Evolutionary conservation across 345 rosid genomes (phyloP).

Genomic region (Eucalyptus curtisii): DNA sequence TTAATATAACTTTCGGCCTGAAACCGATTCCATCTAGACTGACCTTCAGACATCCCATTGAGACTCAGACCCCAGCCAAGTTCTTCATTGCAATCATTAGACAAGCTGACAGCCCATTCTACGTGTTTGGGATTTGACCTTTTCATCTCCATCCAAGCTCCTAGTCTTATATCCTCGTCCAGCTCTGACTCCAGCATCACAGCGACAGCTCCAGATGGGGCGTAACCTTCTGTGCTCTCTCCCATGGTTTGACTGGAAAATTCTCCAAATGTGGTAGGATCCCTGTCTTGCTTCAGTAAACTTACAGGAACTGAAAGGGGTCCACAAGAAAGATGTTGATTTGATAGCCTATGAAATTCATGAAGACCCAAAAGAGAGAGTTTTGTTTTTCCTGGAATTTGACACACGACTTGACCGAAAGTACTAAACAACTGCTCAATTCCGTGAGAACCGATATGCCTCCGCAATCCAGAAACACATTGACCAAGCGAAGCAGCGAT

Average conservation of each 20-base stretch:
- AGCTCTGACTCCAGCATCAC: slow-evolving; percentile 55
- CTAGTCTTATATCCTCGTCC: slow-evolving; percentile 44
- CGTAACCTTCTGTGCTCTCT: background rate
- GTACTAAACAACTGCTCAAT: slow-evolving; percentile 35
- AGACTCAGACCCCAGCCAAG: slow-evolving; percentile 68
- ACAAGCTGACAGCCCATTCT: slow-evolving; percentile 48
- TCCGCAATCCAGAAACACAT: slow-evolving; percentile 33
- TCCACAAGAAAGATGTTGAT: slow-evolving; percentile 15
- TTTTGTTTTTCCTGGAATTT: slow-evolving; percentile 38
- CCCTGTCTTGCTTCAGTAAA: slow-evolving; percentile 9
- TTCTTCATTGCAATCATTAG: slow-evolving; percentile 54
- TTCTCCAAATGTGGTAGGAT: slow-evolving; percentile 6
- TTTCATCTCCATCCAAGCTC: slow-evolving; percentile 74
- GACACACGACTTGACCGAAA: slow-evolving; percentile 59
- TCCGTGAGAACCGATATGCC: slow-evolving; percentile 8
- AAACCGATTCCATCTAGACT: slow-evolving; percentile 21
- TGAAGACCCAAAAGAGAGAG: slow-evolving; percentile 56
- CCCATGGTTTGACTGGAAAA: slow-evolving; percentile 5
- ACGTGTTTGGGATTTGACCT: slow-evolving; percentile 22
- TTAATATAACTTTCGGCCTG: slow-evolving; percentile 62
- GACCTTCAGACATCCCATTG: slow-evolving; percentile 38
- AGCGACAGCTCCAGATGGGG: slow-evolving; percentile 30
- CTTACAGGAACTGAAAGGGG: slow-evolving; percentile 42
- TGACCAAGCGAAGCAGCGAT: slow-evolving; percentile 52
- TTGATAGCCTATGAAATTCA: slow-evolving; percentile 17